These are phyloP conservation scores for Hemileccinum impolitum DNA, from an alignment of 768 basidiomycete species.

Conservation along the genomic window DNA sequence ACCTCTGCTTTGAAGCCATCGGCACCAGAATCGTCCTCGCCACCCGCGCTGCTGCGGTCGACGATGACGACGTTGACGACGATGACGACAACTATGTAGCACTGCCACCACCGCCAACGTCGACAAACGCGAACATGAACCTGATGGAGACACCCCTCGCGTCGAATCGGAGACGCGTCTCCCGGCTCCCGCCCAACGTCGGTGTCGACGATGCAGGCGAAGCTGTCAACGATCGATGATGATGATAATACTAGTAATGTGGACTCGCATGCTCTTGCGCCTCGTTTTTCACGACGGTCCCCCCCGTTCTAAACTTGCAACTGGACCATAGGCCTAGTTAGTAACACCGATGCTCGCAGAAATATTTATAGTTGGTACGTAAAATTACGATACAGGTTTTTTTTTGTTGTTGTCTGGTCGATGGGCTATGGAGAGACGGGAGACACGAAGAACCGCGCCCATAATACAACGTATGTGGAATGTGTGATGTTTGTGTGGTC, in stretches of 20 bases:
- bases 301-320: no score
- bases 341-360: not conserved
- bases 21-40: slow-evolving; percentile 52
- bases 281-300: no score
- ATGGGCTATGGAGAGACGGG: not conserved
- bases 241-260: no score
- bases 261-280: no score
- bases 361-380: slow-evolving; percentile 34
- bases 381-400: slow-evolving; percentile 30
- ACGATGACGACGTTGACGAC: not conserved
- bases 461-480: slow-evolving; percentile 15
- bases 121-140: no score
- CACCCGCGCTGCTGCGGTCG: slow-evolving; percentile 18
- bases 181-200: slow-evolving; percentile 7
- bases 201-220: slow-evolving; percentile 6
- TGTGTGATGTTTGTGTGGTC: not conserved
- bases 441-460: slow-evolving; percentile 4
- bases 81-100: not conserved
- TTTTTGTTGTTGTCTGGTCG: slow-evolving; percentile 17
- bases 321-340: no score
- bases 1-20: slow-evolving; percentile 52
- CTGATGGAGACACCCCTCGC: not conserved
- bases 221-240: slow-evolving; percentile 12
- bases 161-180: slow-evolving; percentile 4
- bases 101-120: no score